Evolutionary conservation across 805 yeast genomes (phyloP), one percentile per base, ranked within the genome.

Genomic region (Hemisphaericaspora nanyangensis): DNA sequence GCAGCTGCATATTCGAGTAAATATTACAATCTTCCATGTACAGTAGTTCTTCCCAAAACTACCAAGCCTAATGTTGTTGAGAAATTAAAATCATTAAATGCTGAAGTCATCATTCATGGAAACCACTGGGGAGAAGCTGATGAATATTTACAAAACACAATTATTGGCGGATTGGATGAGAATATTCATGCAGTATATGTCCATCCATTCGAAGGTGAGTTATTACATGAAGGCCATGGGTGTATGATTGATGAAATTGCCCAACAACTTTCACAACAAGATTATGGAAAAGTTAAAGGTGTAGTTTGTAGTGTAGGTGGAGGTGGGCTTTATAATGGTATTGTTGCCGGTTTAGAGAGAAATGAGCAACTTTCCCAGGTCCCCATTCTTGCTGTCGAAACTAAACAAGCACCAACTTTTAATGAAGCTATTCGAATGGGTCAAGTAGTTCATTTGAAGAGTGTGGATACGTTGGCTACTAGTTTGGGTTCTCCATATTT

Each of bases 81-180:
- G 27, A 43, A 42, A 19, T 46, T 61, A 28, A 18, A 48, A 25
- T 13, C 19, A 1, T 46, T 48, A 17, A 58, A 57, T 7, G 64
- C 67, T 6, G 22, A 42, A 13, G 60, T 58, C 7, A 22, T 47
- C 8, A 38, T 56, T 8, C 39, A 46, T 17, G 67, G 67, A 3
- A 37, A 46, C 2, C 61, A 58, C 37, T 58, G 63, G 63, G 62
- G 63, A 7, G 62, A 59, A 40, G 64, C 67, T 4, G 67, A 61
- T 40, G 35, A 38, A 5, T 47, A 52, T 38, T 43, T 61, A 31
- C 40, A 46, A 5, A 39, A 46, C 2, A 40, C 13, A 0, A 12
- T 58, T 3, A 56, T 60, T 3, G 39, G 29, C 12, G 29, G 26
- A 1, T 20, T 51, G 7, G 55, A 43, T 19, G 37, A 34, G 1